These are phyloP conservation scores for Fibroporia radiculosa DNA, from an alignment of 768 basidiomycete species.

Conservation along the genomic window DNA sequence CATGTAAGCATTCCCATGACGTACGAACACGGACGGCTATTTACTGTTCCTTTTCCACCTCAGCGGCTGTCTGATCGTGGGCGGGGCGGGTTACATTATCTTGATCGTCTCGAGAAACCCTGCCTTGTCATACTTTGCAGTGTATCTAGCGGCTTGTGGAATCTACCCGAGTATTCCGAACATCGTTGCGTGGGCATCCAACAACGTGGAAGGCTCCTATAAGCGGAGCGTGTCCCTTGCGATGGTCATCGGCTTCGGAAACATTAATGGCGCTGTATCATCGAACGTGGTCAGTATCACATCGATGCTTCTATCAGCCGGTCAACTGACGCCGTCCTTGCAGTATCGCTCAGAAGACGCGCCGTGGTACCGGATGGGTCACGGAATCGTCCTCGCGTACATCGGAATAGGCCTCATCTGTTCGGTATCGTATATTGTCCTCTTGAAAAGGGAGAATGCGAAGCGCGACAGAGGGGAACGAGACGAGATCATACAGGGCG, in stretches of 20 bases:
- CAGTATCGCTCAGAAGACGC: constrained; percentile 58
- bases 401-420: constrained; percentile 54
- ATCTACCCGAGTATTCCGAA: constrained; percentile 70
- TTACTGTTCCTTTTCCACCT: background rate
- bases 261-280: constrained; percentile 69
- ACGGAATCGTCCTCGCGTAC: constrained; percentile 66
- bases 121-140: constrained; percentile 63
- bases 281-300: constrained; percentile 60
- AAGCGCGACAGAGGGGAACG: constrained; percentile 59
- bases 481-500: constrained; percentile 56
- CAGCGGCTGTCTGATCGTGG: constrained; percentile 22
- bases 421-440: constrained; percentile 32
- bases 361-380: constrained; percentile 59
- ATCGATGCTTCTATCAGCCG: background rate
- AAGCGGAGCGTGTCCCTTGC: constrained; percentile 67
- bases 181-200: constrained; percentile 46
- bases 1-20: constrained; percentile 35
- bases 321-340: background rate
- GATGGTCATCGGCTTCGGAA: constrained; percentile 64
- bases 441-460: constrained; percentile 55
- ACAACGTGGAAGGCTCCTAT: constrained; percentile 70
- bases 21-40: background rate
- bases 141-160: constrained; percentile 66
- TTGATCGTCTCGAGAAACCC: constrained; percentile 54
- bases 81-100: constrained; percentile 61